Evolutionary conservation across 2,329 filamentous ascomycete species (phyloP), one percentile per base, ranked within the genome.

Genomic region (Monilinia aucupariae): DNA sequence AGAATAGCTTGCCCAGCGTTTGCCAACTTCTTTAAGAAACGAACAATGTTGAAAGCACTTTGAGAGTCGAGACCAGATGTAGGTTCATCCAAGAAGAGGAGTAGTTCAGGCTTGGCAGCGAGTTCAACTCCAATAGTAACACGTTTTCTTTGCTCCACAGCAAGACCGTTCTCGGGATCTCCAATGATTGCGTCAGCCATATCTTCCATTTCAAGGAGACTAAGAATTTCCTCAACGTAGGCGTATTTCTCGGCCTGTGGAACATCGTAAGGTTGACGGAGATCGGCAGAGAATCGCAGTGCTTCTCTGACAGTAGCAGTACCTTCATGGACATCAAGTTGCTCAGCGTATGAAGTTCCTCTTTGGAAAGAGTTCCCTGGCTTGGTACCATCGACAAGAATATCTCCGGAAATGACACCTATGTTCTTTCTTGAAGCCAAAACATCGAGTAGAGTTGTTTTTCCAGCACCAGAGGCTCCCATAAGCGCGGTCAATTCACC

Each of bases 121-220:
- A 85, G 76, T 69, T 85, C 83, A 25, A 85, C 82, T 65, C 82
- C 83, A 61, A 85, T 85, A 0, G 83, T 88, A 2, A 89, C 82
- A 65, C 85, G 80, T 71, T 90, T 89, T 13, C 86, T 79, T 70
- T 89, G 86, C 71, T 89, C 86, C 2, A 87, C 84, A 17, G 82
- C 82, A 30, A 89, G 77, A 61, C 85, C 85, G 60, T 78, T 79
- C 63, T 83, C 82, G 0, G 82, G 82, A 30, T 79, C 78, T 22
- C 85, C 85, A 66, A 89, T 86, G 54, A 88, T 82, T 10, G 85
- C 85, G 71, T 88, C 85, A 10, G 84, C 85, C 65, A 87, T 82
- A 55, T 84, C 82, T 66, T 87, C 84, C 79, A 88, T 83, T 65
- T 88, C 85, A 15, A 88, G 75, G 0, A 88, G 75, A n/a, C 80